A percentile compares a stretch with the other conserved stretches of the same genome.
Evolutionary conservation across 1,284 basidiomycete genomes (phyloP).

Genomic region (Ustilago bromivora): DNA sequence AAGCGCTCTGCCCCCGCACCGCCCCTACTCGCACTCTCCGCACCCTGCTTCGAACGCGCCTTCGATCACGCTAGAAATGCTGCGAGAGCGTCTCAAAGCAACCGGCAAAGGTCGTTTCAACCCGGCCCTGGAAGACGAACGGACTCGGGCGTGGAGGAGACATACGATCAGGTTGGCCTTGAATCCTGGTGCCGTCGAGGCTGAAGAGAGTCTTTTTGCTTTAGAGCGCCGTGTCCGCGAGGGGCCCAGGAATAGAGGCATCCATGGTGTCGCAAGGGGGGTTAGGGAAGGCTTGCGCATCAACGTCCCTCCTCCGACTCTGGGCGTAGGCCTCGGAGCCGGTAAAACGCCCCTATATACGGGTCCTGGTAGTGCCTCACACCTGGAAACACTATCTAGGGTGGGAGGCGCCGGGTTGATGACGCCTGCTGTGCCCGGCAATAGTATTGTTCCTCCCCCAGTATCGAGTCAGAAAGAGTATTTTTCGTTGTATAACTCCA

Average conservation of each 20-base stretch:
- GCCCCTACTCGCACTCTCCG: no score
- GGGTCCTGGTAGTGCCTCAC: conserved; percentile 18
- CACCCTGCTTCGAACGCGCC: not conserved
- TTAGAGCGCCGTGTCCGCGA: not conserved
- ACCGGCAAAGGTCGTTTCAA: conserved; percentile 12
- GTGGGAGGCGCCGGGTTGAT: not conserved
- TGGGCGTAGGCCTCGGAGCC: not conserved
- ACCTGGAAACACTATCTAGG: conserved; percentile 14
- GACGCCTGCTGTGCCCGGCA: not conserved
- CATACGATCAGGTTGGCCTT: conserved; percentile 42
- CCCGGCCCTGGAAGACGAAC: conserved; percentile 23
- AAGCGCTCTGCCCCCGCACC: not conserved
- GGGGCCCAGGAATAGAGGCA: not conserved
- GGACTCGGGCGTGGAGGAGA: conserved; percentile 33
- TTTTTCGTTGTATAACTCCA: conserved; percentile 10
- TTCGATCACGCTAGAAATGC: conserved; percentile 10
- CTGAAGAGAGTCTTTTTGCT: not conserved
- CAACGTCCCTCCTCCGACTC: conserved; percentile 6
- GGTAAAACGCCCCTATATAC: conserved; percentile 19
- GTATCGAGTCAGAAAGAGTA: conserved; percentile 34
- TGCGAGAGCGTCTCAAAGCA: conserved; percentile 10
- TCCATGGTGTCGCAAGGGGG: not conserved
- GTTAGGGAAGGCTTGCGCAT: conserved; percentile 18
- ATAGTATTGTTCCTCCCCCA: conserved; percentile 11
- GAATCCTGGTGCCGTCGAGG: conserved; percentile 20